Evolutionary conservation across 2,329 filamentous ascomycete genomes (phyloP), one percentile per base, ranked within the genome.

Genomic region (Calonectria pseudoturangicola): DNA sequence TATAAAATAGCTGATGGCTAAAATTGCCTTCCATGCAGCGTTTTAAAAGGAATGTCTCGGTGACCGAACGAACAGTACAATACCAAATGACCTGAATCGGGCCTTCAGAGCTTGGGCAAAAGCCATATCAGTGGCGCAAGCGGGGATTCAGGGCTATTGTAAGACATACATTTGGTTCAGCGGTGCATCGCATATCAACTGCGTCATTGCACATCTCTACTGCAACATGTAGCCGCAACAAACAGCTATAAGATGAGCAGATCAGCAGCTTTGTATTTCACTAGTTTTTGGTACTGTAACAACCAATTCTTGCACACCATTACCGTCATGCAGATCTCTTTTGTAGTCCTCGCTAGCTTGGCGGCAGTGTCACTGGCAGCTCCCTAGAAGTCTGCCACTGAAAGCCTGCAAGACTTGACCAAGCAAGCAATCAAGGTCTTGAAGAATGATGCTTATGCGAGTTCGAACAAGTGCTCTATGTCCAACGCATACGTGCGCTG

Each of bases 401-500:
- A 66, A 1, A 10, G 5, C 15, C 7, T 66, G n/a, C 28, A 41
- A 50, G 63, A 66, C 63, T n/a, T 66, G 30, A 66, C 27, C 21
- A 28, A 66, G 7, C 45, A 51, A 28, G 33, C 63, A 30, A 25
- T 66, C n/a, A 10, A 39, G 30, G 63, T 47, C n/a, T 18, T 66
- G 28, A 39, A 43, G 15, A 12, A 69, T 47, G 16, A 12, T 28
- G 15, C n/a, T n/a, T 36, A 50, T 9, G 28, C 51, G 7, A 54
- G 33, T 12, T 56, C 48, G 9, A 43, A n/a, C n/a, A 54, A 43
- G 36, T 67, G 65, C 50, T 67, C 65, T 9, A 10, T 67, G 18
- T 58, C 27, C 6, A 27, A 67, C 3, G 65, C 65, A 30, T 45
- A 39, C n/a, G 48, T 67, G 25, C 65, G 65, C 28, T 36, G 65